These are phyloP conservation scores for Leccinum uliginosum DNA, from an alignment of 768 basidiomycete genomes.

Conservation along the genomic window DNA sequence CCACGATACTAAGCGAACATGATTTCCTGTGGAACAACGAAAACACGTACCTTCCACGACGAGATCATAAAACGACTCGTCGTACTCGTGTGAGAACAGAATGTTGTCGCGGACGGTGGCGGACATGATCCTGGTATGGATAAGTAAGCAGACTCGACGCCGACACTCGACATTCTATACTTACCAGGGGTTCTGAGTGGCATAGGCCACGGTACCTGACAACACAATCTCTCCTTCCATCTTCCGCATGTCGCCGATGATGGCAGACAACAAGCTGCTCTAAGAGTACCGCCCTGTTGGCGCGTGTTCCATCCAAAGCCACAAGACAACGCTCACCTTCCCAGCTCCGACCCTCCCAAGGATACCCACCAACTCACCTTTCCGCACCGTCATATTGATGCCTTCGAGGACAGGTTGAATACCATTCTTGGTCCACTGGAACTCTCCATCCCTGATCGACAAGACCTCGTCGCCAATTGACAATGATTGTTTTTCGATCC, in stretches of 20 bases:
- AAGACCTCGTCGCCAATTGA: constrained; percentile 63
- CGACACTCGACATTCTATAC: constrained; percentile 8
- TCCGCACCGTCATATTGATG: constrained; percentile 68
- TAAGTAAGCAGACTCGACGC: background rate
- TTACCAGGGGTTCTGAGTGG: constrained; percentile 83
- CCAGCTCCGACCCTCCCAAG: constrained; percentile 90
- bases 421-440: constrained; percentile 64
- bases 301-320: background rate
- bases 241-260: constrained; percentile 84
- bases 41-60: constrained; percentile 64
- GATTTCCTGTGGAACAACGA: background rate
- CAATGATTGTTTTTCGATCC: constrained; percentile 41
- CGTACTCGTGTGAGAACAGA: constrained; percentile 84
- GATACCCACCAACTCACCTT: constrained; percentile 82
- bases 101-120: constrained; percentile 89
- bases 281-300: constrained; percentile 19
- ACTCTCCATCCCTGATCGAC: constrained; percentile 71
- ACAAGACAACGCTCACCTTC: constrained; percentile 48
- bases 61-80: constrained; percentile 76
- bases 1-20: background rate
- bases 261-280: constrained; percentile 73
- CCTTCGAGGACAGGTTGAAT: constrained; percentile 66
- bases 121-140: constrained; percentile 66
- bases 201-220: constrained; percentile 73
- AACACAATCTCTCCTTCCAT: constrained; percentile 68